Base-by-base conservation (phyloP, 192 early-diverging fungal species). In the Coemansia sp. region DNA sequence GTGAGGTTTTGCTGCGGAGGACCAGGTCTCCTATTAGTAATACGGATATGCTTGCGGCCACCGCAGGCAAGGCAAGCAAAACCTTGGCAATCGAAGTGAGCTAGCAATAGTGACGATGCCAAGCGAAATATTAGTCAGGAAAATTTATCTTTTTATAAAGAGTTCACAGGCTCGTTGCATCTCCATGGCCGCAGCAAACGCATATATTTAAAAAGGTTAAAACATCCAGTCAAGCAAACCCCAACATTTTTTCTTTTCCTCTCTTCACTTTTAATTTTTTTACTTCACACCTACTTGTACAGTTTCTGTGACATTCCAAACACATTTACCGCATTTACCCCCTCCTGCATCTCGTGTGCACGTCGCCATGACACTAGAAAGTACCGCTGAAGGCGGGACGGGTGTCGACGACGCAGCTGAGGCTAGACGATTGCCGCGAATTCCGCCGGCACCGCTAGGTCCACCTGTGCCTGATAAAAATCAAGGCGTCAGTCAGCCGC, bases 381-480 rank as follows among this genome's bases (percentile, higher is more conserved):
- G 51, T 29, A 54, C 27, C 51, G 51, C 51, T 31, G 51, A 54
- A 27, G 51, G 27, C 27, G 51, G 51, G 51, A 14, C 51, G 4
- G 51, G 51, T 54, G 51, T 54, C 27, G 51, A 54, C 51, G 51
- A 54, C 27, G 51, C 51, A 11, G 51, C 51, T 29, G 51, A 54
- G 51, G 27, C 51, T n/a, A 54, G 29, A 31, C 27, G 51, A 13
- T 29, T 54, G 51, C 3, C 51, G 11, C 51, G 51, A 54, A 54
- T 54, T 54, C 29, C 51, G 24, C 24, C 24, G 27, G 10, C 19
- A 8, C 45, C 19, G n/a, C n/a, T 21, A 48, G 46, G 8, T n/a
- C 46, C 46, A 9, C n/a, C 3, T 3, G 51, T 54, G 51, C 51
- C 51, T 13, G 51, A 54, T 54, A 54, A 54, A 54, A 54, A 54